Base-by-base conservation (phyloP, 2,329 filamentous ascomycete species). In the Calonectria ilicicola region DNA sequence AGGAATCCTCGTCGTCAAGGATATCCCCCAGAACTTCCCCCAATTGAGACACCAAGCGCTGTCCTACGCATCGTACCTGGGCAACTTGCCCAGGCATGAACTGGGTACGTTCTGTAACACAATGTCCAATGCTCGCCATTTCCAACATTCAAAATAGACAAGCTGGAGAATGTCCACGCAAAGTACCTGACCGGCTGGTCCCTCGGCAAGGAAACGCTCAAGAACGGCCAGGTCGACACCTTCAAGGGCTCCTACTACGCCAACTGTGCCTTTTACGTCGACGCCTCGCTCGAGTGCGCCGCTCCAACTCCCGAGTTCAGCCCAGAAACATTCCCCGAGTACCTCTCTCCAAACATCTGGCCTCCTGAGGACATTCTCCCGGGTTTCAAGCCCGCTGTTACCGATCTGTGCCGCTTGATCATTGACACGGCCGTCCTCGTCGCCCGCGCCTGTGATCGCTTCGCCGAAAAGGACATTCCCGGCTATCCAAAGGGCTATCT, bases 1-100 rank as follows among this genome's bases (percentile, higher is more conserved):
- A 15, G 97, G 97, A 0, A 98, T 99, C 65, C 93, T 99, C 68
- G 87, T 98, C n/a, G 96, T 99, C 60, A 95, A 94, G 81, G 94
- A 95, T 81, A 90, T 98, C 0, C 94, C 95, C 0, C 74, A 88
- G 7, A 87, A 91, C 65, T 99, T 98, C 79, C 84, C 89, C 17
- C 84, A 89, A n/a, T 86, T 98, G 51, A 91, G 97, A 73, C 90
- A 90, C 72, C 90, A 90, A 72, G 89, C 97, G 2, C 89, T 99
- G 8, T 97, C 95, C 0, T 97, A 97, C 82, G 92, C 95, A 5
- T 98, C 95, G 0, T 97, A 97, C 81, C 91, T 98, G 46, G 97
- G 94, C 40, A 95, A 95, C 75, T 88, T 98, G 5, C 90, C 95
- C 6, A 84, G 89, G 29, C 84, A 90, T 17, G 91, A 95, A 77